These are phyloP conservation scores for Podila horticola DNA, from an alignment of 192 early-diverging fungal species.

Conservation along the genomic window DNA sequence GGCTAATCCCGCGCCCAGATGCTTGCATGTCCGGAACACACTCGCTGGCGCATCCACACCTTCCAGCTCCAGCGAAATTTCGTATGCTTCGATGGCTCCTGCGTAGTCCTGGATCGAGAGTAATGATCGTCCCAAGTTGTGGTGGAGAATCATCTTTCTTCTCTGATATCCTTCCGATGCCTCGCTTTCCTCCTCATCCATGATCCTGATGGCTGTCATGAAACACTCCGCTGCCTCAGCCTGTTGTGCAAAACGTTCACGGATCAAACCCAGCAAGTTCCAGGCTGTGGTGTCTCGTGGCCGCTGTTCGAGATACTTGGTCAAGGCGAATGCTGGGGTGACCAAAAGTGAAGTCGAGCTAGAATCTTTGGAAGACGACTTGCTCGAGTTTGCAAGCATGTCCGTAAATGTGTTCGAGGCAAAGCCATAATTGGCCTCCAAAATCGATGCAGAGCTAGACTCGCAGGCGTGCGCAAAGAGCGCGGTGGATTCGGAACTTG, in stretches of 20 bases:
- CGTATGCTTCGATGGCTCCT: constrained; percentile 68
- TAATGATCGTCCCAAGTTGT: constrained; percentile 75
- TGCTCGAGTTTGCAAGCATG: constrained; percentile 30
- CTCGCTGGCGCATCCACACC: constrained; percentile 6
- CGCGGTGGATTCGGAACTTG: constrained; percentile 63
- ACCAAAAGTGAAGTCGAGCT: constrained; percentile 45
- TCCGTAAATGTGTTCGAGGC: constrained; percentile 54
- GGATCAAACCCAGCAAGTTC: constrained; percentile 79
- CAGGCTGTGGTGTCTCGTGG: constrained; percentile 64
- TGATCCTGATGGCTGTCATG: constrained; percentile 23
- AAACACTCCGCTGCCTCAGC: constrained; percentile 76
- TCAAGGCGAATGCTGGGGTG: constrained; percentile 67
- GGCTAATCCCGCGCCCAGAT: constrained; percentile 77
- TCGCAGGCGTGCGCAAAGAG: constrained; percentile 85
- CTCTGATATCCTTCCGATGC: background rate
- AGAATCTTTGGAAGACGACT: constrained; percentile 19
- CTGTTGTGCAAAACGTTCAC: constrained; percentile 79
- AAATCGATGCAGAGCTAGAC: constrained; percentile 67
- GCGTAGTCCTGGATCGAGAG: constrained; percentile 70
- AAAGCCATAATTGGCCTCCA: constrained; percentile 75
- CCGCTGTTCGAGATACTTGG: constrained; percentile 72
- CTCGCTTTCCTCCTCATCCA: constrained; percentile 30
- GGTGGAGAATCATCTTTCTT: constrained; percentile 60
- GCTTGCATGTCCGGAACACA: constrained; percentile 45
- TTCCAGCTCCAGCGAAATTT: constrained; percentile 43